These are phyloP conservation scores for Botryotinia calthae DNA, from an alignment of 2,329 filamentous ascomycete species.

Conservation along the genomic window DNA sequence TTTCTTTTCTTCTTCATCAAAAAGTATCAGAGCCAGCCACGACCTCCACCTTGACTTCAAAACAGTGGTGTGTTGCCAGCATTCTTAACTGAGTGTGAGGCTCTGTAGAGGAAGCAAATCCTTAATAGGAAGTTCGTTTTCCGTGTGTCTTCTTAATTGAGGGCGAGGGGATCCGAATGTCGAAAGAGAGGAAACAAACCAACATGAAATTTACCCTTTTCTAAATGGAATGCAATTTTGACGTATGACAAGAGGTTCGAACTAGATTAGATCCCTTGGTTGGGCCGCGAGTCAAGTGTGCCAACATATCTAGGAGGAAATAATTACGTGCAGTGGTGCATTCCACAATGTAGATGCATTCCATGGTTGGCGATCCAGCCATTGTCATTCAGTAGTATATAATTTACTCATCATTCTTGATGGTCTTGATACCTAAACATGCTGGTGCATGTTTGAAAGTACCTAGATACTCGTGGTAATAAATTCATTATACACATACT, in stretches of 20 bases:
- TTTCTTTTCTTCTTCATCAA: constrained; percentile 49
- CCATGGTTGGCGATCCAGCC: neutral
- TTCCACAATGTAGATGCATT: neutral
- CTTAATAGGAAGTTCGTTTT: constrained; percentile 69
- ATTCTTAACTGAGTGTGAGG: constrained; percentile 52
- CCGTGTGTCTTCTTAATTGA: constrained; percentile 69
- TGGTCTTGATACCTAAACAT: neutral
- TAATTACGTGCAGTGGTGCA: constrained; percentile 1
- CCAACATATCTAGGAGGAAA: neutral
- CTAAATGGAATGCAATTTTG: neutral
- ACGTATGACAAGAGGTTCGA: neutral
- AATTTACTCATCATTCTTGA: neutral
- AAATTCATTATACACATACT: too few relatives aligned
- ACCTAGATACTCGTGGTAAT: neutral
- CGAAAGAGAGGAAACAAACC: constrained; percentile 65
- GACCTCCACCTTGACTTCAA: constrained; percentile 58
- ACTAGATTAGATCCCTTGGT: neutral
- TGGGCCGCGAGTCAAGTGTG: neutral
- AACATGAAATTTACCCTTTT: neutral
- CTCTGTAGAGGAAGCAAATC: constrained; percentile 58
- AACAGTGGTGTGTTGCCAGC: constrained; percentile 70
- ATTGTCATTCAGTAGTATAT: neutral
- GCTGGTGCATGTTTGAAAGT: neutral
- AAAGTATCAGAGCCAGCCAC: constrained; percentile 67
- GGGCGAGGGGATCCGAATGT: constrained; percentile 69